Evolutionary conservation across 768 basidiomycete species (phyloP), one percentile per base, ranked within the genome.

Genomic region (Mycena amicta): DNA sequence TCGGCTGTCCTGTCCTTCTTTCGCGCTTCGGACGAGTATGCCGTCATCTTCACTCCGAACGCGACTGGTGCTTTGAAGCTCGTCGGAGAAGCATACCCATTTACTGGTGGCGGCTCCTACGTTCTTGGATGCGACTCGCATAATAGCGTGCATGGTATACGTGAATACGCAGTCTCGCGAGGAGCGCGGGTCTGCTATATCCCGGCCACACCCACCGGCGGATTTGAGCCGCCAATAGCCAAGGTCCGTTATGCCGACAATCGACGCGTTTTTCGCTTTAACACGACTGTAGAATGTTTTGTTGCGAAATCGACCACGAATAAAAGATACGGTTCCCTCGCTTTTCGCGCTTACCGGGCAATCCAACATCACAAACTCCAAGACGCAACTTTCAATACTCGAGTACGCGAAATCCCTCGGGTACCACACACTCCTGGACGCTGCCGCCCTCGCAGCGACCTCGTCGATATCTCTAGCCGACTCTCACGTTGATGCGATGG

Each of bases 71-170:
- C 92, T 0, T 77, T 94, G 64, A 93, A 92, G 67, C 80, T 94
- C 29, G 81, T 93, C 39, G 92, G 91, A 30, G 92, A 94, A 71
- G 78, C 90, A 0, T 94, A 86, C 64, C 89, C 88, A 0, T 93
- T 92, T 66, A 70, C 68, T 3, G 74, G 74, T 37, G 80, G 77
- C n/a, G 82, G 85, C 51, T 72, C 71, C 46, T 87, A 85, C 66
- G 80, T 93, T 50, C 83, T 93, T 55, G 83, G 88, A 20, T 79
- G 81, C 16, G 92, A 94, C 71, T 88, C 89, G 5, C 92, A 94
- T 70, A 93, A 92, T 66, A 92, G 89, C 60, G 86, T 93, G 20
- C 88, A 93, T 64, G 91, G 91, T 8, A 88, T 93, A 58, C 81
- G 92, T 41, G 80, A 89, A 72, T 93, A 83, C 66, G 90, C 90